Evolutionary conservation across 495 filamentous ascomycete species (phyloP), one percentile per base, ranked within the genome.

Genomic region (Xylaria grammica): DNA sequence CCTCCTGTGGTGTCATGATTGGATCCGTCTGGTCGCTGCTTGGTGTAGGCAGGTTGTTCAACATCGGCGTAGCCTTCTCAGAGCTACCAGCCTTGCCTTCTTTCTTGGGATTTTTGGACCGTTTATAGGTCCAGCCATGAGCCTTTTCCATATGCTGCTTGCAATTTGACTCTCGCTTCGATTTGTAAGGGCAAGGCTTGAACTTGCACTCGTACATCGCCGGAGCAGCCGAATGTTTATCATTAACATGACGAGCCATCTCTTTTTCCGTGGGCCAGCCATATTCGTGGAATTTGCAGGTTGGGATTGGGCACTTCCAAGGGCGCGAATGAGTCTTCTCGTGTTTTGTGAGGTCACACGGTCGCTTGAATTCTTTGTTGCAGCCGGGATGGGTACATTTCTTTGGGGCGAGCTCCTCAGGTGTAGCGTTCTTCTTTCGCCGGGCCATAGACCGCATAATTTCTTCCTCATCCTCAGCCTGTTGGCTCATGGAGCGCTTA

Each of bases 61-160:
- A 81, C 51, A 80, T 77, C 13, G 85, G 83, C 5, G 86, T 87
- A 20, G 80, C 79, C 4, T 86, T 83, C n/a, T 77, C 78, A 17
- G 74, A 70, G 65, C 78, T 76, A 26, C 72, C 68, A 9, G 67
- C 70, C 53, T 82, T 82, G 73, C 79, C 82, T 38, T 72, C 71
- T 30, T 50, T 32, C 73, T 83, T 85, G 69, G 89, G 87, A 45
- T 88, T 89, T 67, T 96, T 97, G 78, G 90, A 92, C 40, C 95
- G 90, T 66, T 91, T 86, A 66, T 99, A 99, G 4, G 82, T 81
- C 88, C 92, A 98, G 46, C 88, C 88, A 70, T 99, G 95, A 0
- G 93, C 89, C 75, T 98, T 99, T 80, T 99, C 95, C 95, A 99
- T 99, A 77, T 99, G 95, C 77, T 99, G 95, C 77, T 98, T 98